Percentiles rank a stretch among this genome's conserved stretches.
Conservation (phyloP, 768 basidiomycete species). For the Termitomyces heimii region DNA sequence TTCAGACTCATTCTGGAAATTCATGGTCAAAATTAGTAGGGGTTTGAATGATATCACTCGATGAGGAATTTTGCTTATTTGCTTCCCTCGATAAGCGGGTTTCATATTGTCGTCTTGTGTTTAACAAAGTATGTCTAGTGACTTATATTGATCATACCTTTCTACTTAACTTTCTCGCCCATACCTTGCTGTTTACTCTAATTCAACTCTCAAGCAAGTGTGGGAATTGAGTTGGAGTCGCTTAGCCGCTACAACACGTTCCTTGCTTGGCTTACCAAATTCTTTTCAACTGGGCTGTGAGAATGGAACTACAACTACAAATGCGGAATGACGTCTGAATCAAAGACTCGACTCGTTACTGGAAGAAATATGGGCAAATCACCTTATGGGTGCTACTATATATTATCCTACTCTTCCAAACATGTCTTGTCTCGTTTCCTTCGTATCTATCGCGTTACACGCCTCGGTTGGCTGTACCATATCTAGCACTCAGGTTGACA, state of each 20-base stretch:
- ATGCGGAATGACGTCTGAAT: neutral
- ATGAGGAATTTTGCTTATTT: neutral
- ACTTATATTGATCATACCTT: neutral
- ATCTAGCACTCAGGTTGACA: slow-evolving; percentile 35
- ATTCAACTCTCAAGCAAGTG: no score
- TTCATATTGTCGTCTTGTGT: neutral
- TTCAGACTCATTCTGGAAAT: neutral
- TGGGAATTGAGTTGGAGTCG: neutral
- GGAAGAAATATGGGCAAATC: neutral
- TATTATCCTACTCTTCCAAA: slow-evolving; percentile 13
- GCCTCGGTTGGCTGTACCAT: slow-evolving; percentile 27
- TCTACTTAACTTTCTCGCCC: neutral
- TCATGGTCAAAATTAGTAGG: neutral
- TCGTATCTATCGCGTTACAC: slow-evolving; percentile 27
- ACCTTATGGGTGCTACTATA: slow-evolving; percentile 2
- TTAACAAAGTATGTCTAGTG: neutral
- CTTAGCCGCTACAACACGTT: neutral
- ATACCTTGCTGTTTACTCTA: neutral
- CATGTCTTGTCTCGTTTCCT: slow-evolving; percentile 31
- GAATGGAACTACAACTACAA: neutral
- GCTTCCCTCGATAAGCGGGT: neutral
- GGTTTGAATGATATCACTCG: neutral
- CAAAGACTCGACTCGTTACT: neutral
- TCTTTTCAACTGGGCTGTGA: neutral
- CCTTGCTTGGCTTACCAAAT: neutral